These are phyloP conservation scores for Wilhelminamyces savonicus DNA, from an alignment of 805 yeast genomes.

Conservation along the genomic window DNA sequence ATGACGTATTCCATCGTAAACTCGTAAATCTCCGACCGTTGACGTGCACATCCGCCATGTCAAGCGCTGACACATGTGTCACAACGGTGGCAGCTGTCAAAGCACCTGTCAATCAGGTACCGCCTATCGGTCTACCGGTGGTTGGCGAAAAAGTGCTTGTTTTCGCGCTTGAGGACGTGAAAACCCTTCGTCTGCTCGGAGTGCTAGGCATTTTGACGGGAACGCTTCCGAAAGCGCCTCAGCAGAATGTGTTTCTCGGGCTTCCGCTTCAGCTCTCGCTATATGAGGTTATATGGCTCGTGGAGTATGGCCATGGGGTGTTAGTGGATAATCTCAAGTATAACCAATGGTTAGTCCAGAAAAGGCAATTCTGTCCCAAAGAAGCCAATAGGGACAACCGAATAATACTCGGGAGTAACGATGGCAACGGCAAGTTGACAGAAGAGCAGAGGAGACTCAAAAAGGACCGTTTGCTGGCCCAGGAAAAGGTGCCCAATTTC, in stretches of 20 bases:
- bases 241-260: conserved; percentile 84
- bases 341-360: conserved; percentile 10
- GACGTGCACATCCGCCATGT: no score
- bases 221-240: conserved; percentile 84
- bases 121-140: no score
- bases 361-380: conserved; percentile 2
- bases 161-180: conserved; percentile 53
- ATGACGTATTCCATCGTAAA: no score
- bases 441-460: conserved; percentile 1
- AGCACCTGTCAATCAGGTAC: no score
- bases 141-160: no score
- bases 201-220: conserved; percentile 78
- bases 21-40: no score
- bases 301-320: conserved; percentile 34
- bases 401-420: conserved; percentile 7
- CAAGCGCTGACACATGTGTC: no score
- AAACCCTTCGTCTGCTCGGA: conserved; percentile 51
- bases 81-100: no score
- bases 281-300: conserved; percentile 70
- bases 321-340: conserved; percentile 35
- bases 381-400: conserved; percentile 2
- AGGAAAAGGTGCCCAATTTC: background rate
- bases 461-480: conserved; percentile 1
- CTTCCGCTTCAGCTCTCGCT: conserved; percentile 68
- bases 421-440: conserved; percentile 5